phyloP scores from a whole-genome alignment of 2,329 filamentous ascomycete species.

The Lecanoromycetidae sp. region DNA sequence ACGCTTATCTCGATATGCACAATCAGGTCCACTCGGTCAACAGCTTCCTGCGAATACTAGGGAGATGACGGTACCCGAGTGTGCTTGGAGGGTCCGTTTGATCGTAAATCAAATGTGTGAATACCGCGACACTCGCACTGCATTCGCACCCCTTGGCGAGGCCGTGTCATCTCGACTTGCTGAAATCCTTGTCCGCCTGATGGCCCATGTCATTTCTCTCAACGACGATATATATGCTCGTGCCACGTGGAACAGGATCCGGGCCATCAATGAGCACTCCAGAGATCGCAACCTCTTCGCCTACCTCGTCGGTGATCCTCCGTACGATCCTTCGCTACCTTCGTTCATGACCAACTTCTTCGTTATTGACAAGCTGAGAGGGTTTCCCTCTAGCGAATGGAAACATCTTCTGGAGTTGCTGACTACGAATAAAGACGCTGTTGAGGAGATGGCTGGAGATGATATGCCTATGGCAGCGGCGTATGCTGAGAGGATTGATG shows the following conservation, averaged over 20 bases:
- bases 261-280: slow-evolving; percentile 28
- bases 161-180: slow-evolving; percentile 29
- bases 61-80: slow-evolving; percentile 15
- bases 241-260: slow-evolving; percentile 26
- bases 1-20: slow-evolving; percentile 31
- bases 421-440: slow-evolving; percentile 27
- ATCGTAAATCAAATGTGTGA: slow-evolving; percentile 26
- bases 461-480: neutral
- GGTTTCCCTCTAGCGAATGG: slow-evolving; percentile 22
- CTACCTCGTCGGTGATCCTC: slow-evolving; percentile 28
- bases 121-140: slow-evolving; percentile 24
- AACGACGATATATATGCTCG: slow-evolving; percentile 31
- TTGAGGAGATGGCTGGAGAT: slow-evolving; percentile 31
- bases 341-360: slow-evolving; percentile 26
- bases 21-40: slow-evolving; percentile 23
- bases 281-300: slow-evolving; percentile 33
- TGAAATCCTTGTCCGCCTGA: slow-evolving; percentile 28
- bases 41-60: slow-evolving; percentile 15
- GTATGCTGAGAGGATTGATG: slow-evolving; percentile 8
- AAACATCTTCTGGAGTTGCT: slow-evolving; percentile 23
- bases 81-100: slow-evolving; percentile 19
- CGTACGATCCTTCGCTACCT: slow-evolving; percentile 9
- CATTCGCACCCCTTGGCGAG: slow-evolving; percentile 25
- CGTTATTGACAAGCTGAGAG: slow-evolving; percentile 30
- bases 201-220: slow-evolving; percentile 28